Evolutionary conservation across 1,139 yeast species (phyloP).

Genomic region (Pneumocystis canis): DNA sequence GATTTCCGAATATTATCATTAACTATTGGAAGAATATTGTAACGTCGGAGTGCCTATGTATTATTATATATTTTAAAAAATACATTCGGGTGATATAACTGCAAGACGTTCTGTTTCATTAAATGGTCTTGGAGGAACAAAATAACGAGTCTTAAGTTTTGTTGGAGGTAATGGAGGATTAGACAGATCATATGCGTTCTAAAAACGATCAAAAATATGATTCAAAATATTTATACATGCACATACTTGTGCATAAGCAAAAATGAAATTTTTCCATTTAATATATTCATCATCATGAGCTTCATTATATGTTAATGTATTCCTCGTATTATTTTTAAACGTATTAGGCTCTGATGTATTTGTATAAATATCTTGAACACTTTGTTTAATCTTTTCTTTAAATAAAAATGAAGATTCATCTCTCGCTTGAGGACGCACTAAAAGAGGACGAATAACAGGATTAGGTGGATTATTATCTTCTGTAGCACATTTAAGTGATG

Average conservation of each 20-base stretch:
- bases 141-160: conserved; percentile 5
- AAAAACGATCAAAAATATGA: neutral
- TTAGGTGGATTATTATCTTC: neutral
- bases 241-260: conserved; percentile 1
- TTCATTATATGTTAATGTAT: neutral
- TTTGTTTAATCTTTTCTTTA: neutral
- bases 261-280: neutral
- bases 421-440: neutral
- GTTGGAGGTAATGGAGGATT: conserved; percentile 11
- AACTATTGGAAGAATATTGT: neutral
- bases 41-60: neutral
- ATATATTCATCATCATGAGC: neutral
- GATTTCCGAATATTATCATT: neutral
- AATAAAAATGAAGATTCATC: neutral
- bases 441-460: neutral
- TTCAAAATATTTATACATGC: neutral
- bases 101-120: conserved; percentile 9
- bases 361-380: neutral
- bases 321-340: neutral
- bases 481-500: neutral
- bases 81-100: neutral
- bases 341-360: neutral
- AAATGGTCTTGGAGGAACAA: conserved; percentile 12
- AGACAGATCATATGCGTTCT: conserved; percentile 10
- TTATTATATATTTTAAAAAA: neutral